Evolutionary conservation across 176 grass and related monocot genomes (phyloP).

Genomic region (Aegilops speltoides): DNA sequence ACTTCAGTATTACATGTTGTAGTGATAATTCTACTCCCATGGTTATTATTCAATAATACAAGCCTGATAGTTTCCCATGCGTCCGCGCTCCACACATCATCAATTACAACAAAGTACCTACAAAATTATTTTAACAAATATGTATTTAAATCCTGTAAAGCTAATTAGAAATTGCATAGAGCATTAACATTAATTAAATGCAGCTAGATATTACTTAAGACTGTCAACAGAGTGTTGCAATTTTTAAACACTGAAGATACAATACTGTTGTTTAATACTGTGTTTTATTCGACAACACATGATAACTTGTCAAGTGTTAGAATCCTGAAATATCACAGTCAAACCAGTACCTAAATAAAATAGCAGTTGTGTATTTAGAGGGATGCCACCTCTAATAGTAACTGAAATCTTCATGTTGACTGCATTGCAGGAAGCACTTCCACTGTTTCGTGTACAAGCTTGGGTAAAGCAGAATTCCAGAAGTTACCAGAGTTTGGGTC

Average conservation of each 20-base stretch:
- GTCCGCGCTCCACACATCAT: conserved; percentile 2
- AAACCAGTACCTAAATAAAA: neutral
- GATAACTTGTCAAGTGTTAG: too few relatives aligned
- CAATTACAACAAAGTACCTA: conserved; percentile 10
- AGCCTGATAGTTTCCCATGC: neutral
- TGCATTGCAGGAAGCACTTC: neutral
- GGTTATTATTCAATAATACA: neutral
- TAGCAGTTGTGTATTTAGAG: neutral
- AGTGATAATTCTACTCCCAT: neutral
- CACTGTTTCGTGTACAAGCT: neutral
- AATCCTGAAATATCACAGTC: too few relatives aligned
- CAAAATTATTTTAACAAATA: neutral
- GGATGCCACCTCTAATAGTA: neutral
- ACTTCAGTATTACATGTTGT: neutral
- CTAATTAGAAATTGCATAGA: too few relatives aligned
- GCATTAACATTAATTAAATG: neutral
- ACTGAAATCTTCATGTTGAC: neutral
- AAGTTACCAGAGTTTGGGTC: neutral
- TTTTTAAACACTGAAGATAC: too few relatives aligned
- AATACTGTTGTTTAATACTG: too few relatives aligned
- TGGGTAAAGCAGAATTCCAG: neutral
- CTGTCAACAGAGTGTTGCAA: too few relatives aligned
- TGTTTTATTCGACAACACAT: too few relatives aligned
- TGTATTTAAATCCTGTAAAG: too few relatives aligned
- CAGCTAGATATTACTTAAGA: too few relatives aligned